A percentile compares a stretch with the other conserved stretches of the same genome.
Conservation (phyloP, 2,329 filamentous ascomycete species). For the Pyrenophora seminiperda region DNA sequence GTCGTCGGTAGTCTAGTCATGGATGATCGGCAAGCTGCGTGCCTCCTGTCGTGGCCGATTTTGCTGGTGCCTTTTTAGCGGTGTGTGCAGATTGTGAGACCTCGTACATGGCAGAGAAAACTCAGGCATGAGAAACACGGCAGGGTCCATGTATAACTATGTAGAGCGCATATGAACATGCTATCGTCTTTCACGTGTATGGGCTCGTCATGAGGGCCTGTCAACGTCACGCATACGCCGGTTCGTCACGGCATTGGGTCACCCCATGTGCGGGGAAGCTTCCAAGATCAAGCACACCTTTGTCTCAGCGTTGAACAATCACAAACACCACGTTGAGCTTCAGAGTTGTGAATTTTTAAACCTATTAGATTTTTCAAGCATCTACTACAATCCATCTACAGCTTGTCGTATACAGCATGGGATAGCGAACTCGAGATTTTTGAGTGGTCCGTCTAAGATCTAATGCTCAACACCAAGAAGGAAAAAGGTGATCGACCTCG, state of each 20-base stretch:
- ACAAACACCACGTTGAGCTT: neutral
- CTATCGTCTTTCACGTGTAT: neutral
- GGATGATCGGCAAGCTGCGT: too few relatives aligned
- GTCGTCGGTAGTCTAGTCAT: too few relatives aligned
- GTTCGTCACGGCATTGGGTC: conserved; percentile 3
- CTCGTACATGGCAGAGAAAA: too few relatives aligned
- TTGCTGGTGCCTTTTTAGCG: too few relatives aligned
- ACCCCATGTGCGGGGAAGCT: conserved; percentile 10
- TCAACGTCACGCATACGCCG: conserved; percentile 8
- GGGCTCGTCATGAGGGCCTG: neutral
- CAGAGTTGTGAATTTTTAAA: neutral
- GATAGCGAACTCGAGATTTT: conserved; percentile 17
- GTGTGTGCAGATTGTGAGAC: too few relatives aligned
- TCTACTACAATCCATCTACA: conserved; percentile 17
- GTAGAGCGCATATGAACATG: neutral
- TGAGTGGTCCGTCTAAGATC: conserved; percentile 18
- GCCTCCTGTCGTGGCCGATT: too few relatives aligned
- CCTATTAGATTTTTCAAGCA: conserved; percentile 1
- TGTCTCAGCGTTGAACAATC: neutral
- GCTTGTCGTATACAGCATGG: conserved; percentile 4
- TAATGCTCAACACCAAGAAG: conserved; percentile 21
- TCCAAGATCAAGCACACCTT: neutral
- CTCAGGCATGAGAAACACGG: too few relatives aligned
- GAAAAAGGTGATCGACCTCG: conserved; percentile 14
- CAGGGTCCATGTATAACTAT: too few relatives aligned